A percentile compares a stretch with the other conserved stretches of the same genome.
Evolutionary conservation across 129 eudicot species (phyloP).

Genomic region (Flaveria sonorensis): DNA sequence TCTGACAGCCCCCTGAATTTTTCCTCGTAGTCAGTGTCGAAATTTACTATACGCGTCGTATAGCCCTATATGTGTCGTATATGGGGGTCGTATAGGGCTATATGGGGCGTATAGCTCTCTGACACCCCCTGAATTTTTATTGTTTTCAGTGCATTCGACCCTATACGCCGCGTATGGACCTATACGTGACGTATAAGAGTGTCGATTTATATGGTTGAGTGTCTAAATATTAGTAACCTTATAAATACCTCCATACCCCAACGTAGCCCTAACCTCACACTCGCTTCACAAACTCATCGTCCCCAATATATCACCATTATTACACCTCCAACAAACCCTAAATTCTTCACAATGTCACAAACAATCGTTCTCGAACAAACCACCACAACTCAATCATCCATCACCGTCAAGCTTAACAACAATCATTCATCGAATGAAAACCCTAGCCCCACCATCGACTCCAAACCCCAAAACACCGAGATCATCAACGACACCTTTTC

Average conservation of each 20-base stretch:
- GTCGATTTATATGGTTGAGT: no score
- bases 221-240: no score
- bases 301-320: not conserved
- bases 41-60: no score
- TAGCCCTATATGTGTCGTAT: no score
- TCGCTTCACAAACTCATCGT: not conserved
- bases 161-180: no score
- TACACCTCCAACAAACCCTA: not conserved
- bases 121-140: no score
- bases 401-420: not conserved
- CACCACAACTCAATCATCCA: constrained; percentile 5
- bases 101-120: no score
- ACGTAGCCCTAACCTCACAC: not conserved
- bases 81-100: no score
- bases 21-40: no score
- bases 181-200: no score
- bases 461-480: not conserved
- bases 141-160: no score
- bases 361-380: constrained; percentile 7
- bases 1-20: no score
- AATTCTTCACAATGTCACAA: constrained; percentile 7
- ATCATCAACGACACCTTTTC: not conserved
- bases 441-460: not conserved
- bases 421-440: not conserved
- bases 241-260: not conserved